Evolutionary conservation across 208 protist genomes (phyloP), one percentile per base, ranked within the genome.

Genomic region (Wallacemonas collosoma): DNA sequence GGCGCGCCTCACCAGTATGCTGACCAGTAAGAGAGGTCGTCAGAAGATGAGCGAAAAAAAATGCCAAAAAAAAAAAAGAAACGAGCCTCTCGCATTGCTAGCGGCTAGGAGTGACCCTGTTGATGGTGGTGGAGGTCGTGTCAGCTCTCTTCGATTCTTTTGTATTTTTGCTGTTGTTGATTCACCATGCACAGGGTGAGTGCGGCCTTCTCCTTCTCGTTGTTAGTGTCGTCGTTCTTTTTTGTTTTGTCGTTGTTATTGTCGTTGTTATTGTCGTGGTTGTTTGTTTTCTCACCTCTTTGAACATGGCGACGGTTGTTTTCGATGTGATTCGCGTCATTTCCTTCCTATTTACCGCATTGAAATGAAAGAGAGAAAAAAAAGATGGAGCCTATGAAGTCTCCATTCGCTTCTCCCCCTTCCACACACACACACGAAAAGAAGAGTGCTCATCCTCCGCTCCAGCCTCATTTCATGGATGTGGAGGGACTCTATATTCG

Each of bases 1-100:
- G 90, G 92, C 8, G 83, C 81, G 41, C 85, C 88, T 47, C 94
- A 98, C 54, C 78, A 87, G 65, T 98, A 98, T 81, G 74, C 88
- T 2, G 90, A 97, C 12, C 90, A 97, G 72, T 97, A 91, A 80
- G 36, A 8, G 17, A 17, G 14, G 11, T 58, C 26, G 26, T 26
- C 26, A 26, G 26, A 26, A 26, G 26, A 26, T 26, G 26, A 70
- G 48, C 4, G 53, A 17, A 12, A 68, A 53, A 68, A 40, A 56
- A n/a, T 43, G 14, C 54, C 8, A 50, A 50, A 50, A 50, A 50
- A 50, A 50, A 50, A 50, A 50, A 50, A 26, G 26, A 26, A 26
- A 26, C 26, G 26, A 26, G 26, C 26, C 26, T 26, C 26, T 26
- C 26, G 26, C 26, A 26, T 0, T 26, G 26, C 26, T 26, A 26